Evolutionary conservation across 768 basidiomycete species (phyloP), one percentile per base, ranked within the genome.

Genomic region (Crucibulum laeve): DNA sequence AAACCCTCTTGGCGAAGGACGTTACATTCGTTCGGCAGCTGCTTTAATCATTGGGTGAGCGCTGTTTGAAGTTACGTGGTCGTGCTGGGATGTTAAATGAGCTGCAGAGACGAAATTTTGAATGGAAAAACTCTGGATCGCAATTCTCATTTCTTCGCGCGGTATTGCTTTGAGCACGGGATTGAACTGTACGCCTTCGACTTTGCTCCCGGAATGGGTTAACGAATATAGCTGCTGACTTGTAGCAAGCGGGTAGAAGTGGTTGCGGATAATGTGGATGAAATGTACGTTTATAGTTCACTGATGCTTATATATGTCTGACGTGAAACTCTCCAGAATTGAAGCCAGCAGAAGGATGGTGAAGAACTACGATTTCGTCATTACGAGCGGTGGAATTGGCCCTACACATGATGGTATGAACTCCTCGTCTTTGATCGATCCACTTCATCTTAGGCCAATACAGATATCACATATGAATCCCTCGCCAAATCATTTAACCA

Each of bases 331-430:
- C 24, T 43, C 1, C 57, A 93, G 91, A 47, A 71, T 88, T 45
- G 90, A 95, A 57, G 92, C 94, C 4, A 90, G 88, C 25, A 70
- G 79, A 47, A 73, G 91, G 15, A 80, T 98, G 76, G 84, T 86
- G 28, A 64, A 72, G 26, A 77, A 76, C 36, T 94, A 92, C 60
- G 94, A 96, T 60, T 83, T 93, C 53, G 92, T 96, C 22, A 74
- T 97, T 42, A 94, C 91, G 0, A 84, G 82, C 10, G 93, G 94
- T 1, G 93, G 94, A 0, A 91, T 96, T 43, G 91, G 91, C 0
- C 89, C 91, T 2, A 94, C 91, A 10, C 90, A 92, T 55, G 91
- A 91, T 56, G 89, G 89, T 87, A 50, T 44, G 74, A 59, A 14
- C 28, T 38, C 11, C 23, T 17, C 42, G 25, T 5, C 19, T 19